Percentiles rank a stretch among this genome's conserved stretches.
phyloP scores from a whole-genome alignment of 495 filamentous ascomycete species.

The Xylaria scruposa region DNA sequence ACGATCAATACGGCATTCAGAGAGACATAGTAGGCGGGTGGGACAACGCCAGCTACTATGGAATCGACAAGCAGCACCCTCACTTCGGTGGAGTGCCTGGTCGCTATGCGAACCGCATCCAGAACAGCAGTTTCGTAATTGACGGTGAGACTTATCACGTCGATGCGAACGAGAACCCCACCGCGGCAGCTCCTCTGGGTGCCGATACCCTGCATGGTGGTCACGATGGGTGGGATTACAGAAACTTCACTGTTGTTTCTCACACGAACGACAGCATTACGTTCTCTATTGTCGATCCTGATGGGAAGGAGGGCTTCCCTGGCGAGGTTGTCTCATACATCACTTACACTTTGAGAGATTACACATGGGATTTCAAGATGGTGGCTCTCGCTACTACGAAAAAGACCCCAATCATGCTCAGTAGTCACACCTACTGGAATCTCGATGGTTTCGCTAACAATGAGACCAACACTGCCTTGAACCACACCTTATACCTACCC shows the following conservation, averaged over 20 bases:
- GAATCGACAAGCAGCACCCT: slow-evolving; percentile 69
- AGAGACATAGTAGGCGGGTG: slow-evolving; percentile 79
- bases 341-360: slow-evolving; percentile 66
- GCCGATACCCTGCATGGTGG: slow-evolving; percentile 82
- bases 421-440: slow-evolving; percentile 82
- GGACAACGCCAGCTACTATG: slow-evolving; percentile 77
- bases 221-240: slow-evolving; percentile 78
- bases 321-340: slow-evolving; percentile 80
- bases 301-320: slow-evolving; percentile 77
- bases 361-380: slow-evolving; percentile 63
- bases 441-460: slow-evolving; percentile 76
- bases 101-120: slow-evolving; percentile 86
- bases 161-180: slow-evolving; percentile 72
- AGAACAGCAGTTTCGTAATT: slow-evolving; percentile 80
- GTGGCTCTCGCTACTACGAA: slow-evolving; percentile 60
- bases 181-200: slow-evolving; percentile 53
- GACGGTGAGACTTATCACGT: slow-evolving; percentile 70
- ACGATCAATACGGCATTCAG: slow-evolving; percentile 68
- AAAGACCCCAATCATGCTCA: slow-evolving; percentile 72
- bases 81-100: slow-evolving; percentile 81
- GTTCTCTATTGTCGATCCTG: slow-evolving; percentile 75
- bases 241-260: slow-evolving; percentile 78
- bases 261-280: slow-evolving; percentile 73
- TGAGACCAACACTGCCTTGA: slow-evolving; percentile 67
- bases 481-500: slow-evolving; percentile 76